Evolutionary conservation across 2,329 filamentous ascomycete genomes (phyloP).

Genomic region (Ceratocystis diversiconidia): DNA sequence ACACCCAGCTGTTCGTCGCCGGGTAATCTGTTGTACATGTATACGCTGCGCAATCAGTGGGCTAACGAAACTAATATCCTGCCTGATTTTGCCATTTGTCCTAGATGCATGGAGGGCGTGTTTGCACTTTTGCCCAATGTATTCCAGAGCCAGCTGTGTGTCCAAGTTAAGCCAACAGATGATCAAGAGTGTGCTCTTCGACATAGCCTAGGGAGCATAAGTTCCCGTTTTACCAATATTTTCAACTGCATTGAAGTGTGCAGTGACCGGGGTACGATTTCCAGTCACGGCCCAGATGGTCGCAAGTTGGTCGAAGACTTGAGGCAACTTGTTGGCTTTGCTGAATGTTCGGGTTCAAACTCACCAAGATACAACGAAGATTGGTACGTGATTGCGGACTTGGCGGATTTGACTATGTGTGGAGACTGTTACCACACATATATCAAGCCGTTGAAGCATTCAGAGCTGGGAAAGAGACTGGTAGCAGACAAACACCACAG

Average conservation of each 20-base stretch:
- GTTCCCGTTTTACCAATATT: conserved; percentile 42
- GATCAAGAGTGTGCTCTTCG: conserved; percentile 38
- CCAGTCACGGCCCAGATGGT: conserved; percentile 35
- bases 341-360: conserved; percentile 42
- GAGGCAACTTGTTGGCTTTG: conserved; percentile 32
- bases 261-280: conserved; percentile 26
- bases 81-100: conserved; percentile 60
- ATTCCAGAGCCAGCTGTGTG: conserved; percentile 42
- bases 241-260: conserved; percentile 44
- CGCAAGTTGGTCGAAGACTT: conserved; percentile 50
- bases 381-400: conserved; percentile 65
- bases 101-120: conserved; percentile 54
- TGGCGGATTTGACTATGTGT: conserved; percentile 72
- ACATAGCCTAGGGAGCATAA: conserved; percentile 38
- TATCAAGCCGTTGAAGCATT: conserved; percentile 55
- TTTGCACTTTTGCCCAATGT: conserved; percentile 43
- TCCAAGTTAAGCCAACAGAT: conserved; percentile 28
- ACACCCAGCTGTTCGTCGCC: neutral
- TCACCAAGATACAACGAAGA: conserved; percentile 47
- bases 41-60: conserved; percentile 54
- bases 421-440: conserved; percentile 62
- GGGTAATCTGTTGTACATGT: conserved; percentile 49
- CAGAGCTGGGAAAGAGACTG: conserved; percentile 35
- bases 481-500: conserved; percentile 49
- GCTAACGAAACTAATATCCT: conserved; percentile 43